Evolutionary conservation across 2,329 filamentous ascomycete species (phyloP).

Genomic region (Thielaviopsis musarum): DNA sequence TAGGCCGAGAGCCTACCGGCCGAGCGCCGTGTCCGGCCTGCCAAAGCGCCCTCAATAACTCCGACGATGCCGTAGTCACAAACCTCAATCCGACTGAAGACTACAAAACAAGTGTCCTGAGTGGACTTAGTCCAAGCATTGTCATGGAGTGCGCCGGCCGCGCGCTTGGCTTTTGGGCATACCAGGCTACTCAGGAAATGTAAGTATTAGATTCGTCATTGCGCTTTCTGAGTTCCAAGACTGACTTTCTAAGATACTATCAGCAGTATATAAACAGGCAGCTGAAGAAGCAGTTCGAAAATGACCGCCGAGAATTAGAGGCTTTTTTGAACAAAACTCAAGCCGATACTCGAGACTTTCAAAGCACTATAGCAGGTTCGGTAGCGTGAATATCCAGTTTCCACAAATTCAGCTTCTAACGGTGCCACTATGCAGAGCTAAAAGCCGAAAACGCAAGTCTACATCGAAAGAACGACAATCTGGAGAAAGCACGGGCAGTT

Average conservation of each 20-base stretch:
- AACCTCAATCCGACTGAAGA: slow-evolving; percentile 68
- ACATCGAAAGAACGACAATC: slow-evolving; percentile 54
- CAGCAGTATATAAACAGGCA: slow-evolving; percentile 59
- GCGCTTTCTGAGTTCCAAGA: not conserved
- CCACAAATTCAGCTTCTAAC: not conserved
- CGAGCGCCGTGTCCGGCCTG: slow-evolving; percentile 60
- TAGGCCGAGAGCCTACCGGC: slow-evolving; percentile 19
- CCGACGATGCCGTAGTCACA: slow-evolving; percentile 57
- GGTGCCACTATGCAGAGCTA: slow-evolving; percentile 26
- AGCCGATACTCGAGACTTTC: slow-evolving; percentile 48
- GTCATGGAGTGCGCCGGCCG: slow-evolving; percentile 78
- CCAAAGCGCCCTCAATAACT: slow-evolving; percentile 45
- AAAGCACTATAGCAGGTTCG: slow-evolving; percentile 46
- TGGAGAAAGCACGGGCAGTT: slow-evolving; percentile 48
- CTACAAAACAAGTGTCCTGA: slow-evolving; percentile 75
- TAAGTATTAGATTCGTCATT: slow-evolving; percentile 21
- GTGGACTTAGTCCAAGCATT: slow-evolving; percentile 60
- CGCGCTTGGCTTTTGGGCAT: slow-evolving; percentile 70
- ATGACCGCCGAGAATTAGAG: slow-evolving; percentile 49
- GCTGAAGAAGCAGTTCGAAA: slow-evolving; percentile 50
- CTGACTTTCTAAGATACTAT: slow-evolving; percentile 28
- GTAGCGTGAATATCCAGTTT: not conserved
- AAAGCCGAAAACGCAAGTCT: slow-evolving; percentile 45
- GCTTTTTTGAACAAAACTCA: slow-evolving; percentile 62
- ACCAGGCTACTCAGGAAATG: slow-evolving; percentile 75